Percentiles rank a stretch among this genome's conserved stretches.
These are phyloP conservation scores for Bombardia bombarda DNA, from an alignment of 495 filamentous ascomycete genomes.

Conservation along the genomic window DNA sequence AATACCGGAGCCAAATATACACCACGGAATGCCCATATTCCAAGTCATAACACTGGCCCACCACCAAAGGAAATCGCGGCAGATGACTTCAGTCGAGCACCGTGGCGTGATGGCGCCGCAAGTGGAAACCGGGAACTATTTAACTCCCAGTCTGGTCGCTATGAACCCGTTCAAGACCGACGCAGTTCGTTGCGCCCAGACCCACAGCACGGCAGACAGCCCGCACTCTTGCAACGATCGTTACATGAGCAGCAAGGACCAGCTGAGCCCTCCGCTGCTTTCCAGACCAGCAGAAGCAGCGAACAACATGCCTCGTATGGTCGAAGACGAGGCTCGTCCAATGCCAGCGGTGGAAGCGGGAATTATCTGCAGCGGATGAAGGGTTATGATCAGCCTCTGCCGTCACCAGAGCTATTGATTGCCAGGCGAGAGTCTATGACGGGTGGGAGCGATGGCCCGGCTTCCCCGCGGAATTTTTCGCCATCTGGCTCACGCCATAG, in stretches of 20 bases:
- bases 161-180: slow-evolving; percentile 81
- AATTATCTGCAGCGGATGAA: slow-evolving; percentile 44
- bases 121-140: slow-evolving; percentile 66
- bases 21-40: slow-evolving; percentile 16
- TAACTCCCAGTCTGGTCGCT: slow-evolving; percentile 89
- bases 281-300: slow-evolving; percentile 69
- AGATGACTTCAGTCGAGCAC: slow-evolving; percentile 79
- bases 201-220: slow-evolving; percentile 56
- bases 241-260: slow-evolving; percentile 52
- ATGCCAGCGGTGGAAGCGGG: slow-evolving; percentile 86
- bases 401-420: slow-evolving; percentile 36
- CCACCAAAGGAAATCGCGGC: slow-evolving; percentile 76
- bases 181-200: slow-evolving; percentile 51
- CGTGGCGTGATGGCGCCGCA: slow-evolving; percentile 62
- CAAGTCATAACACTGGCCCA: slow-evolving; percentile 31
- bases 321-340: slow-evolving; percentile 83
- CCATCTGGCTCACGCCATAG: slow-evolving; percentile 28
- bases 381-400: slow-evolving; percentile 36
- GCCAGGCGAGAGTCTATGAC: slow-evolving; percentile 37
- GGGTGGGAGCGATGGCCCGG: slow-evolving; percentile 38
- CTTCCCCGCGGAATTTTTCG: slow-evolving; percentile 36
- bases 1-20: slow-evolving; percentile 22
- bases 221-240: slow-evolving; percentile 70
- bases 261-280: slow-evolving; percentile 88
- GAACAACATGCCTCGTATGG: slow-evolving; percentile 65